These are phyloP conservation scores for Hemisphaericaspora lyxosophila DNA, from an alignment of 1,139 yeast genomes.

Conservation along the genomic window DNA sequence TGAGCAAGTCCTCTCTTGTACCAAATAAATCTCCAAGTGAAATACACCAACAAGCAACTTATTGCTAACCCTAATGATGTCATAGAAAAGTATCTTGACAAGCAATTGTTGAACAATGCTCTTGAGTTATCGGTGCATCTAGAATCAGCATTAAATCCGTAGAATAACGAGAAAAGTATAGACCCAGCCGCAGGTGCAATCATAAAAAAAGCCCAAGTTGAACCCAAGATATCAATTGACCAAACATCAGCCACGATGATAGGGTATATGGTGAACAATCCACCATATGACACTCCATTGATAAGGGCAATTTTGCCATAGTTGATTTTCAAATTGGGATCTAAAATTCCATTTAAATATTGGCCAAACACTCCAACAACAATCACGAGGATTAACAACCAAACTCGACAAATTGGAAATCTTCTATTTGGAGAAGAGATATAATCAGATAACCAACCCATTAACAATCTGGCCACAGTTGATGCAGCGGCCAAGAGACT, in stretches of 20 bases:
- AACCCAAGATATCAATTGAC: conserved; percentile 89
- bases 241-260: conserved; percentile 78
- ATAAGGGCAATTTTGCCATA: conserved; percentile 40
- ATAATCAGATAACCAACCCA: conserved; percentile 70
- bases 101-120: conserved; percentile 6
- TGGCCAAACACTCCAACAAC: conserved; percentile 48
- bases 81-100: conserved; percentile 30
- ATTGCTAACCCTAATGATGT: conserved; percentile 31
- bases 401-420: conserved; percentile 34
- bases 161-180: conserved; percentile 64
- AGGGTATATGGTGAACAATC: conserved; percentile 81
- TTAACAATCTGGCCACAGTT: conserved; percentile 48
- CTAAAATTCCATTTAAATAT: conserved; percentile 6
- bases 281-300: conserved; percentile 78
- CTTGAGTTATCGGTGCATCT: conserved; percentile 3
- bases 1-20: conserved; percentile 27
- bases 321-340: background rate
- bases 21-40: conserved; percentile 41
- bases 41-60: conserved; percentile 30
- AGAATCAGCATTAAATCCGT: conserved; percentile 65
- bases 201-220: conserved; percentile 91
- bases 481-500: conserved; percentile 42
- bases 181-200: conserved; percentile 91
- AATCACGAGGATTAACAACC: conserved; percentile 44
- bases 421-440: conserved; percentile 27